A percentile compares a stretch with the other conserved stretches of the same genome.
Evolutionary conservation across 1,284 basidiomycete genomes (phyloP).

Genomic region (Taiwanofungus camphoratus): DNA sequence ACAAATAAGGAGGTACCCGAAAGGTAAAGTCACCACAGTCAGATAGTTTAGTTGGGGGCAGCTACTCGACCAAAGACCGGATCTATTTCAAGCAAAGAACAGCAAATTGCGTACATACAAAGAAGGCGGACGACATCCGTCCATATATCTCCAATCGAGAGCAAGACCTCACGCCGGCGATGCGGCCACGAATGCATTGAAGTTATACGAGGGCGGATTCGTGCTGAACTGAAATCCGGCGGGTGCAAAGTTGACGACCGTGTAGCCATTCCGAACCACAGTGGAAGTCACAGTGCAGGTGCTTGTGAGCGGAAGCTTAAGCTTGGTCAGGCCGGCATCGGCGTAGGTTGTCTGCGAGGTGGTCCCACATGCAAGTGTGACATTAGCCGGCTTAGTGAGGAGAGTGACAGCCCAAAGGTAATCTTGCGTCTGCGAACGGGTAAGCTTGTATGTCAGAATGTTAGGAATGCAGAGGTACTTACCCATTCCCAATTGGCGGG

Average conservation of each 20-base stretch:
- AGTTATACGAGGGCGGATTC: conserved; percentile 33
- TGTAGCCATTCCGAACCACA: conserved; percentile 31
- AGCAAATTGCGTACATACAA: too few species aligned
- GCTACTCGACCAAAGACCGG: too few species aligned
- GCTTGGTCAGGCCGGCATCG: conserved; percentile 41
- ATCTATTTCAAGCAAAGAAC: too few species aligned
- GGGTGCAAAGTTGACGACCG: conserved; percentile 26
- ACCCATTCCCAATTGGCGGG: conserved; percentile 33
- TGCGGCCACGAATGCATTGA: conserved; percentile 34
- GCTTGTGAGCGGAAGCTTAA: conserved; percentile 34
- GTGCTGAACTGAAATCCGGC: conserved; percentile 29
- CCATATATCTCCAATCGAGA: too few species aligned
- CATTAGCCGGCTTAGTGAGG: conserved; percentile 35
- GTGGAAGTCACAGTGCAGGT: conserved; percentile 34
- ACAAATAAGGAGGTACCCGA: too few species aligned
- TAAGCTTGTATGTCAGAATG: background rate
- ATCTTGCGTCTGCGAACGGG: conserved; percentile 25
- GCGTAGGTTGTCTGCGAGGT: conserved; percentile 31
- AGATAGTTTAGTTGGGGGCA: too few species aligned
- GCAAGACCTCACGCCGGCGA: background rate
- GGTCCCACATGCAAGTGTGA: conserved; percentile 40
- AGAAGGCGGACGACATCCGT: too few species aligned
- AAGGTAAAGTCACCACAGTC: too few species aligned
- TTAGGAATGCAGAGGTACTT: conserved; percentile 25
- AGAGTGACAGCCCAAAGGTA: conserved; percentile 40